Base-by-base conservation (phyloP, 305 asterid genomes). In the Ilex paraguariensis region DNA sequence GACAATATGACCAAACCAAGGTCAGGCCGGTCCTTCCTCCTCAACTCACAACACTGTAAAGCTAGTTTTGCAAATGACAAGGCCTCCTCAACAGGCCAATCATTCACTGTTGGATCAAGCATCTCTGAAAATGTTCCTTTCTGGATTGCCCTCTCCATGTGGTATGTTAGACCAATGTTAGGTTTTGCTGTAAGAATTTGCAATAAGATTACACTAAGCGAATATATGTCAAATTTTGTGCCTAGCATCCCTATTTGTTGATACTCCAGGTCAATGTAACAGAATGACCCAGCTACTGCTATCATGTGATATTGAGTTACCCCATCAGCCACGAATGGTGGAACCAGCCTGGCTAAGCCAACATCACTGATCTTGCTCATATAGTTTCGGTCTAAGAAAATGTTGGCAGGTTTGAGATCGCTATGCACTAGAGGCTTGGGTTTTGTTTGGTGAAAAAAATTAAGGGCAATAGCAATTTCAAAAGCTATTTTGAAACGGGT, bases 351-450 rank as follows among this genome's bases (percentile, higher is more conserved):
- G 66, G 91, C 79, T 53, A 90, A 78, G 56, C 96, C 97, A 16
- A 87, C 95, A 45, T 91, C 97, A 5, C 85, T 74, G 33, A 86
- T 84, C 81, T 88, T 91, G 83, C 98, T 91, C 67, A 77, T 87
- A 2, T 69, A 79, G 78, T 86, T 86, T 59, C 66, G 71, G 84
- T 91, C 96, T 45, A 91, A 68, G 62, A 86, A 87, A 70, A 91
- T 91, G 57, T 91, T 88, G 36, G 88, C 96, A 49, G 97, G 98
- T 77, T 91, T 91, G 31, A 90, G 84, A 68, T 87, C 97, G 31
- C 95, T 93, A 58, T 90, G 98, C 69, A 91, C 98, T 2, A 91
- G 81, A 65, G 96, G 98, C 74, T 86, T 87, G 6, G 96, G 98
- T 73, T 60, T 84, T 68, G 93, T 74, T 31, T 77, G 84, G 64